phyloP scores from a whole-genome alignment of 2,329 filamentous ascomycete species.

The Huntiella bhutanensis region DNA sequence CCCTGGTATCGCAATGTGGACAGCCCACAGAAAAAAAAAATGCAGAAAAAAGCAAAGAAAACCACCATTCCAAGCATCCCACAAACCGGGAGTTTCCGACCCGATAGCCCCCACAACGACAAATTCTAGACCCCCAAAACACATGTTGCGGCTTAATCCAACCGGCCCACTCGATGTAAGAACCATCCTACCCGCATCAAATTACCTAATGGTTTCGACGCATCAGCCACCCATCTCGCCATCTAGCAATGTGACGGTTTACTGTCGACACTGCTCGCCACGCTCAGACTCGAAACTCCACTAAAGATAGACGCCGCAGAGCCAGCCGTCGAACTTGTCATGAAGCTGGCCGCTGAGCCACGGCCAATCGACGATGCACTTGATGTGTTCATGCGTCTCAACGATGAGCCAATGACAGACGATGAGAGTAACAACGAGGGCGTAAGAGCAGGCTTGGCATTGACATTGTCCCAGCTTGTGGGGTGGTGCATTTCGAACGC shows the following conservation, averaged over 20 bases:
- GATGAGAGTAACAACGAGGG: slow-evolving; percentile 9
- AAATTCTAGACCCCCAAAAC: background rate
- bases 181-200: background rate
- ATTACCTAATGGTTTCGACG: background rate
- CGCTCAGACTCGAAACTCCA: slow-evolving; percentile 7
- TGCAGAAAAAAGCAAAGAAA: background rate
- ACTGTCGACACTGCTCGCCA: background rate
- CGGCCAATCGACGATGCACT: slow-evolving; percentile 5
- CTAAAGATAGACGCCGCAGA: slow-evolving; percentile 6
- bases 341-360: slow-evolving; percentile 8
- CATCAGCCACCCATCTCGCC: background rate
- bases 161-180: background rate
- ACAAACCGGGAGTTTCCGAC: background rate
- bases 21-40: background rate
- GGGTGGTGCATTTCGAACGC: slow-evolving; percentile 11
- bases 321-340: slow-evolving; percentile 6
- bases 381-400: slow-evolving; percentile 5
- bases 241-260: slow-evolving; percentile 2
- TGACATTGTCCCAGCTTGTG: slow-evolving; percentile 7
- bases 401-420: slow-evolving; percentile 5
- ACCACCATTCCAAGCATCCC: background rate
- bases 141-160: background rate
- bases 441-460: slow-evolving; percentile 6
- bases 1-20: too few species aligned
- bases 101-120: background rate